Base-by-base conservation (phyloP, 225 moss, liverwort and hornwort species). In the Bryum argenteum region DNA sequence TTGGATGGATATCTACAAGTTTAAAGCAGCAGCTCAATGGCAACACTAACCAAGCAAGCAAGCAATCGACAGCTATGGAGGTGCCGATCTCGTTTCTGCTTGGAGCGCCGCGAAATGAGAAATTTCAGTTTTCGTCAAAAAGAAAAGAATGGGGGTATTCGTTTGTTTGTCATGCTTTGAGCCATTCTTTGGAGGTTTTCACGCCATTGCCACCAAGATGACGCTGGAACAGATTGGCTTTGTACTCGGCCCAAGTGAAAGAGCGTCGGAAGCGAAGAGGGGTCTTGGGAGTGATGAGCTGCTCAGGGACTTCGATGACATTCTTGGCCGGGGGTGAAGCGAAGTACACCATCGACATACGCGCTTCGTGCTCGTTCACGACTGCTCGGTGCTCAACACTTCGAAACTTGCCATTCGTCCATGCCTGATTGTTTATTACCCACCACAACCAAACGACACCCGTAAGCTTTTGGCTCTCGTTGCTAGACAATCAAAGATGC, bases 361-460 rank as follows among this genome's bases (percentile, higher is more conserved):
- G 82, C 1, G 85, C 69, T 13, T 88, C 78, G 0, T 63, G 57
- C 42, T 85, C 85, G 56, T 88, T 88, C 38, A 88, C 85, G 23
- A 88, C 88, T 0, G 88, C 88, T 1, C 86, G 63, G 22, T 89
- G 89, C 24, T 86, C 76, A 0, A 85, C 83, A 22, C 89, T 89
- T 42, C 62, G 83, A 0, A 89, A 81, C 14, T 66, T 67, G 1
- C 85, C 82, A 22, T 86, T 89, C 0, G 83, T 86, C 85, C 89
- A 89, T 1, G 89, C 89, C 89, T 89, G 80, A 51, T 61, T 15
- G 33, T 15, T 17, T 56, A 51, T 12, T 42, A 60, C 19, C 53
- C 50, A 39, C 6, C 10, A 19, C 11, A 54, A 11, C 10, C n/a
- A 21, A 21, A 19, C 21, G 33, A 33, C 33, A 33, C 33, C 2